Evolutionary conservation across 1,139 yeast genomes (phyloP).

Genomic region (Kazachstania sp.): DNA sequence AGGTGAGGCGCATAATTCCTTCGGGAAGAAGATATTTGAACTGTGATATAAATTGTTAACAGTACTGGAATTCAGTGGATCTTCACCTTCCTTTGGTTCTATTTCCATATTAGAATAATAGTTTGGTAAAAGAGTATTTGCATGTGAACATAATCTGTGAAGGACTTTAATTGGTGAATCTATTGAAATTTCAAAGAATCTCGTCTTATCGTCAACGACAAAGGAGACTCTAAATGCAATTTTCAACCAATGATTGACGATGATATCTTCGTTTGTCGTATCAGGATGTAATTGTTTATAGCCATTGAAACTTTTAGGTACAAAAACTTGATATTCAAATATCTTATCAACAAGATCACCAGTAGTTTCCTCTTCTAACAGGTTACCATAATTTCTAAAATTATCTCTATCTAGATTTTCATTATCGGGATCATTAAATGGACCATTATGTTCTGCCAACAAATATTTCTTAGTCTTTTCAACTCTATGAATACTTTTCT

Average conservation of each 20-base stretch:
- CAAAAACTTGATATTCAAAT: slow-evolving; percentile 71
- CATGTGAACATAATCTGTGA: slow-evolving; percentile 57
- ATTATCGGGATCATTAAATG: slow-evolving; percentile 24
- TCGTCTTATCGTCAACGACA: slow-evolving; percentile 49
- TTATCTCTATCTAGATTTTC: slow-evolving; percentile 20
- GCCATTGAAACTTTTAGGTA: slow-evolving; percentile 87
- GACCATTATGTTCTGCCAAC: slow-evolving; percentile 69
- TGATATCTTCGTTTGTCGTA: slow-evolving; percentile 66
- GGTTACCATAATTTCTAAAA: slow-evolving; percentile 34
- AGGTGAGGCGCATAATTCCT: slow-evolving; percentile 31
- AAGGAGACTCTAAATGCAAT: slow-evolving; percentile 70
- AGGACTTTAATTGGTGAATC: slow-evolving; percentile 81
- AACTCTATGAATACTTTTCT: slow-evolving; percentile 76
- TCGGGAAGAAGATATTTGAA: slow-evolving; percentile 34
- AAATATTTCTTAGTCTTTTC: slow-evolving; percentile 77
- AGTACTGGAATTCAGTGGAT: background rate
- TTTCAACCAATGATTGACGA: slow-evolving; percentile 91
- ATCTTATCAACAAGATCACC: slow-evolving; percentile 44
- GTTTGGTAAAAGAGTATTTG: slow-evolving; percentile 49
- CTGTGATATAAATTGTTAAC: slow-evolving; percentile 19
- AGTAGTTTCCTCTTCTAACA: slow-evolving; percentile 28
- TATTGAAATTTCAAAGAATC: slow-evolving; percentile 82
- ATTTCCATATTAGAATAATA: slow-evolving; percentile 19
- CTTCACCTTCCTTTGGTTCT: slow-evolving; percentile 2
- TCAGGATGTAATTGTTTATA: slow-evolving; percentile 47